Evolutionary conservation across 163 green algal species (phyloP), one percentile per base, ranked within the genome.

Genomic region (Prototheca wickerhamii): DNA sequence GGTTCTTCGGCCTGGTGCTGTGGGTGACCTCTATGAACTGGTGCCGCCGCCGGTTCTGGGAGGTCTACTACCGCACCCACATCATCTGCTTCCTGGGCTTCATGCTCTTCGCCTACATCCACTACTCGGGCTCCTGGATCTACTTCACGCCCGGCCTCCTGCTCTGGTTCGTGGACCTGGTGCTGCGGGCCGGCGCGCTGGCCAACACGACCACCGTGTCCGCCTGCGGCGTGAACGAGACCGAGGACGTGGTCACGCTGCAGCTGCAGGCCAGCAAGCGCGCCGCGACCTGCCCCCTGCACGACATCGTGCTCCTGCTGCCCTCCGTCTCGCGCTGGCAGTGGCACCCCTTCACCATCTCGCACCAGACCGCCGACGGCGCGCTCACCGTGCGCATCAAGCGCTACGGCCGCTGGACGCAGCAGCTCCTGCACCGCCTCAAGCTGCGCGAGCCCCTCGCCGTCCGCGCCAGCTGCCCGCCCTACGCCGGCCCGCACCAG

Each of bases 31-130:
- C 73, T 30, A 58, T 77, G 6, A 43, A 58, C 7, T 79, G 52
- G 64, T 30, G 50, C 18, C 59, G 73, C 20, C 58, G 73, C 8
- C 31, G 32, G 5, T 73, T 67, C 46, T 79, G 73, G 34, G 63
- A 79, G 61, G 60, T 82, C 2, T 82, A 75, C 60, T 82, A 80
- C 56, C 57, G 61, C 1, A 68, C n/a, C 49, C 75, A 82, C 57
- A 59, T 82, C 30, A 17, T 77, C 4, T 68, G 75, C 68, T 80
- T 82, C 32, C 2, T 82, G 28, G 64, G 64, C 63, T 82, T 80
- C 66, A 65, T 67, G 6, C 3, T 74, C 15, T 80, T 82, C 32
- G 46, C 61, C 35, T 77, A 65, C 69, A 70, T 77, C 10, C 75
- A 82, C 60, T 78, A 75, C 51, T 56, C 55, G 26, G 64, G 67